Evolutionary conservation across 2,329 filamentous ascomycete species (phyloP), one percentile per base, ranked within the genome.

Genomic region (Colletotrichum sp.): DNA sequence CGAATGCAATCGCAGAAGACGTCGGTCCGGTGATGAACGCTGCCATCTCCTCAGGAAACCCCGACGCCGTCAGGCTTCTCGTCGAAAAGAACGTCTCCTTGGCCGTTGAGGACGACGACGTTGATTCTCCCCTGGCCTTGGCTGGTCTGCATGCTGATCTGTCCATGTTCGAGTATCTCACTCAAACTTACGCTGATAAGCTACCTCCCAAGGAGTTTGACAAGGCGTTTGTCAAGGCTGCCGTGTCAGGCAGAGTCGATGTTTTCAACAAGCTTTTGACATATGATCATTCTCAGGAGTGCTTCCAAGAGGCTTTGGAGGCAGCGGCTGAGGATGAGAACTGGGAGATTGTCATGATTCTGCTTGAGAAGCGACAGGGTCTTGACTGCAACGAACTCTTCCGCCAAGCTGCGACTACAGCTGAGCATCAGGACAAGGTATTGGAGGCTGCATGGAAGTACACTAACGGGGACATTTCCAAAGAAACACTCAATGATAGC

Each of bases 151-250:
- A 85, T 12, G 83, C 84, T 0, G 84, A 87, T 52, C 68, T 83
- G 6, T 80, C 84, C 4, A 86, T 87, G 81, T 85, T 87, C 52
- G 82, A 86, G 12, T 86, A 85, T 61, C 78, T 87, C 1, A 80
- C 86, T 16, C 77, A 84, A 12, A 80, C 83, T n/a, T 87, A 86
- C 68, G 80, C 83, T 0, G 82, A 84, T 12, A 84, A 83, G 65
- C 75, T 87, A 0, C 84, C 85, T 2, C 71, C 81, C 4, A 78
- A 83, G 36, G 85, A 87, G 67, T 87, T 83, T 52, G 83, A 82
- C 59, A 85, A 82, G 34, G 85, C 85, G 1, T 78, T 87, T 4
- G 77, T 86, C 26, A 82, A 80, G n/a, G 83, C 85, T 6, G 85
- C 85, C 4, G 80, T 80, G 13, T 79, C 80, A 2, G 85, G 85